Evolutionary conservation across 768 basidiomycete species (phyloP), one percentile per base, ranked within the genome.

Genomic region (Suillus sp.): DNA sequence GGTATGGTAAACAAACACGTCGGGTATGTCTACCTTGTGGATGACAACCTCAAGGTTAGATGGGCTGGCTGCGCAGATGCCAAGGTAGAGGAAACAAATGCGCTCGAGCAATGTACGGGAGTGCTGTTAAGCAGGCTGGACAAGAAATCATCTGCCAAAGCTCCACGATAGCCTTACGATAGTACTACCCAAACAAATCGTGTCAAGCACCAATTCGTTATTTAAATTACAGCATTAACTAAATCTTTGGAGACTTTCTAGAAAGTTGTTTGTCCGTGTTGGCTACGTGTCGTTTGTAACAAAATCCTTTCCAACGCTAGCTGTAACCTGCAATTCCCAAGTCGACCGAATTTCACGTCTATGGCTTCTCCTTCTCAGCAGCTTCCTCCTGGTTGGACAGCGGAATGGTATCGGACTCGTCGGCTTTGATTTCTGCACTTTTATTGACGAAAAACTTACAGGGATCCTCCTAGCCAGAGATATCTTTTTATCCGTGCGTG

Each of bases 31-130:
- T 99, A 91, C 71, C 81, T 99, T 14, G 86, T 98, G 32, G 96
- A 99, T 71, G 85, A 89, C 74, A 86, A 92, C 64, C 73, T 88
- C 64, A 92, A 87, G 74, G 84, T 99, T 54, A 84, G 96, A 22
- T 99, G 96, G 96, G 96, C 91, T 1, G 96, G 87, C 11, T 92
- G 94, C 67, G 94, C 90, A 8, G 91, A 93, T 68, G 92, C 95
- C 0, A 90, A 84, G 64, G 71, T 74, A 3, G 87, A 92, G 64
- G 96, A 98, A 74, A 79, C 83, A 3, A 78, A 84, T 62, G 83
- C 87, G 14, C 77, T 97, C 60, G 81, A 89, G 73, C 86, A 78
- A 45, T 93, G 92, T 69, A 80, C 86, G 0, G 84, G 84, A 4
- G 88, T 92, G 3, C 78, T 95, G 22, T 71, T 95, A 65, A 84